Percentiles rank a stretch among this genome's conserved stretches.
Conservation (phyloP, 2,329 filamentous ascomycete species). For the Falciphora oryzae region DNA sequence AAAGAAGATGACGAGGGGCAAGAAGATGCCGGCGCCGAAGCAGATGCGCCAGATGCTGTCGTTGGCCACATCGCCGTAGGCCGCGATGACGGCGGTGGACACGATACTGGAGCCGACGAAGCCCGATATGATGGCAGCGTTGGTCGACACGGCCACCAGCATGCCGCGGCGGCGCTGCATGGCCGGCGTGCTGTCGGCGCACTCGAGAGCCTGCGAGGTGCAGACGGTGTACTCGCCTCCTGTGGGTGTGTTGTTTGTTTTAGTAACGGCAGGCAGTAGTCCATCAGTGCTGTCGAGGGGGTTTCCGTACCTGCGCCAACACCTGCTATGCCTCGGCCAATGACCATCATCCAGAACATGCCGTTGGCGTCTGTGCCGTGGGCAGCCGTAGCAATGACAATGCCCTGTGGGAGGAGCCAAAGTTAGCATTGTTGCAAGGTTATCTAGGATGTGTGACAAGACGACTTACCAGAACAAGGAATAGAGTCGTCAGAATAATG, state of each 20-base stretch:
- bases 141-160: constrained; percentile 34
- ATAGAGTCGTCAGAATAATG: constrained; percentile 36
- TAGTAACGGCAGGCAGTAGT: too few relatives aligned
- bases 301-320: constrained; percentile 36
- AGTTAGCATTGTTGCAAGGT: not conserved
- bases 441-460: too few relatives aligned
- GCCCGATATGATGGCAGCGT: constrained; percentile 29
- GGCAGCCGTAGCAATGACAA: constrained; percentile 39
- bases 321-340: constrained; percentile 34
- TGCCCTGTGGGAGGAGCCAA: constrained; percentile 21
- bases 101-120: constrained; percentile 36
- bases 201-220: constrained; percentile 23
- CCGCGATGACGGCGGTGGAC: constrained; percentile 38
- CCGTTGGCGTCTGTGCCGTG: constrained; percentile 31
- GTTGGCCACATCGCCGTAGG: constrained; percentile 26
- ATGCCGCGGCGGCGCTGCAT: constrained; percentile 24
- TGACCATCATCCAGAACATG: constrained; percentile 46
- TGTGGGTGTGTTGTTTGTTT: not conserved
- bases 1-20: constrained; percentile 45
- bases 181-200: constrained; percentile 21
- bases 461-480: constrained; percentile 26
- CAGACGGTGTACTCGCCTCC: constrained; percentile 28
- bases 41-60: constrained; percentile 41
- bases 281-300: too few relatives aligned
- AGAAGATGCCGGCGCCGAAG: constrained; percentile 36